These are phyloP conservation scores for Daldinia childiae DNA, from an alignment of 495 filamentous ascomycete species.

Conservation along the genomic window DNA sequence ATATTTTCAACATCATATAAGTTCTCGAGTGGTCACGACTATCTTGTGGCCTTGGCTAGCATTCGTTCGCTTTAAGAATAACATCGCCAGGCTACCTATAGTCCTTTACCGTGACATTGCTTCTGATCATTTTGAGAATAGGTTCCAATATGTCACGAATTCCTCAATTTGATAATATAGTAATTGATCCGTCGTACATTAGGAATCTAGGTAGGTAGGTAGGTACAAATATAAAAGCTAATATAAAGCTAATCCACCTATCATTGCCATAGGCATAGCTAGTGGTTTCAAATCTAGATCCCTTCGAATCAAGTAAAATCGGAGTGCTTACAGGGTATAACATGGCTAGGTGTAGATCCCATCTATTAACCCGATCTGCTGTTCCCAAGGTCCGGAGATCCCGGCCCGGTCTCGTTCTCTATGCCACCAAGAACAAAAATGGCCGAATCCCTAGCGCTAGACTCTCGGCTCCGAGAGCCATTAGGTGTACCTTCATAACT, in stretches of 20 bases:
- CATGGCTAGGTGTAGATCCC: neutral
- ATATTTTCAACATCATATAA: neutral
- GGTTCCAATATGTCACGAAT: neutral
- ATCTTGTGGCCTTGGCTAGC: neutral
- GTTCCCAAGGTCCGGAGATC: neutral
- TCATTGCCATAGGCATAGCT: neutral
- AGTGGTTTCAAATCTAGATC: neutral
- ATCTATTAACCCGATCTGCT: neutral
- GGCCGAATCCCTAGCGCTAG: conserved; percentile 9
- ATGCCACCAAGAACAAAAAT: neutral
- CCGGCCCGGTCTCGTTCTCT: neutral
- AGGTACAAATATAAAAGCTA: neutral
- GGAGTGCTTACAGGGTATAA: neutral
- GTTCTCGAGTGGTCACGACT: neutral
- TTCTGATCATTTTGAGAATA: neutral
- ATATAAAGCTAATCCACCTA: neutral
- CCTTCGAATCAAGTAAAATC: neutral
- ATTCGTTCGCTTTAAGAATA: neutral
- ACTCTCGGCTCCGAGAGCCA: neutral
- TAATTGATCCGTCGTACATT: neutral
- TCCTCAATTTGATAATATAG: neutral
- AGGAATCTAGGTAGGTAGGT: neutral
- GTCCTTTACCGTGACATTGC: neutral
- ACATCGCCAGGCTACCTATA: neutral
- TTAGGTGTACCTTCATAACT: neutral